Base-by-base conservation (phyloP, 1,284 basidiomycete genomes). In the Fomitopsis schrenkii region DNA sequence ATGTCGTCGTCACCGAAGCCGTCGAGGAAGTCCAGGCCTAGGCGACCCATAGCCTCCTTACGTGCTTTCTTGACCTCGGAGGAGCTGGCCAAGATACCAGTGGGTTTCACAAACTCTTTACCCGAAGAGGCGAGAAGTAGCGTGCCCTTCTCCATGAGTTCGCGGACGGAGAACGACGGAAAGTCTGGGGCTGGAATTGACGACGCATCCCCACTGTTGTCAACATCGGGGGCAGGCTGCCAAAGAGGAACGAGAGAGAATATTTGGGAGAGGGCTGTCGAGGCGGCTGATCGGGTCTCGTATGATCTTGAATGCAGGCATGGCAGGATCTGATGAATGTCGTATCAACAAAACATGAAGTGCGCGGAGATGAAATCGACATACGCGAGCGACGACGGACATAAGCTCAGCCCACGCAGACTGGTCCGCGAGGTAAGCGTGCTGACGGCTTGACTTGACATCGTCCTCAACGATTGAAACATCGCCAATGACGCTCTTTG, bases 221-320 rank as follows among this genome's bases (percentile, higher is more conserved):
- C 64, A 22, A 67, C 71, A 57, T 77, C 75, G 14, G 79, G 66
- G 55, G 71, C 75, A 17, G 93, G 92, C 65, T 81, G 79, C 95
- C 95, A 97, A 17, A 93, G 76, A 1, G 94, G 94, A 6, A 93
- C 88, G 17, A 93, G 83, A 12, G 87, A 81, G 69, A 91, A 95
- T 65, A 97, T 94, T 65, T 93, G 89, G 0, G 91, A 94, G 56
- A 97, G 81, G 1, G 95, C 93, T 58, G 86, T 84, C 0, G 93
- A 92, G 3, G 94, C 93, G 1, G 95, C 91, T 1, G 86, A 85
- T 59, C 94, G 85, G 1, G 95, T 95, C 64, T 97, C 94, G 68
- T 87, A 88, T 42, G 88, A 93, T 77, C 90, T 93, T 52, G 93
- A 95, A 71, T 95, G 91, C 5, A 97, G 79, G 72, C 85, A 94